Conservation (phyloP, 768 basidiomycete species). For the Gautieria morchelliformis region DNA sequence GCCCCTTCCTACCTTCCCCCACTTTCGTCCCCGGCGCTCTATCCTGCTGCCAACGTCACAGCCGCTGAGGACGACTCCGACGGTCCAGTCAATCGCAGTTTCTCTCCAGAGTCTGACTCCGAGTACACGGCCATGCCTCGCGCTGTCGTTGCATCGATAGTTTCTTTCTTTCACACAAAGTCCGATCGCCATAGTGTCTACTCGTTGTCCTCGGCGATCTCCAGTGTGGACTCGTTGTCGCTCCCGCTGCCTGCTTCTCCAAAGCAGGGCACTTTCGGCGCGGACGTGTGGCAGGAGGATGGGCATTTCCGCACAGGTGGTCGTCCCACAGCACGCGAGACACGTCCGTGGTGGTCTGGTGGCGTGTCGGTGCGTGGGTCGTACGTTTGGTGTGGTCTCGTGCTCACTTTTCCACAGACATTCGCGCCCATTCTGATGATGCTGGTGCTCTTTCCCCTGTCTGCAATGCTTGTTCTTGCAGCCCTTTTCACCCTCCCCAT, state of each 20-base stretch:
- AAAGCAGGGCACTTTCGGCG: slow-evolving; percentile 34
- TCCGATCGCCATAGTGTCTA: slow-evolving; percentile 14
- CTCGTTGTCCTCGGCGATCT: slow-evolving; percentile 32
- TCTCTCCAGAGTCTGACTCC: slow-evolving; percentile 5
- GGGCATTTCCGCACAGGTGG: slow-evolving; percentile 4
- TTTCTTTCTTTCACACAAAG: slow-evolving; percentile 36
- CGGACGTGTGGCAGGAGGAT: slow-evolving; percentile 14
- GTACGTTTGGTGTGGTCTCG: background rate
- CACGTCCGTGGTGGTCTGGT: slow-evolving; percentile 6
- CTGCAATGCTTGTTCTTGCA: slow-evolving; percentile 42
- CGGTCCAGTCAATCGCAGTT: slow-evolving; percentile 4
- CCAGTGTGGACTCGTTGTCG: slow-evolving; percentile 22
- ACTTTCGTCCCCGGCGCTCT: background rate
- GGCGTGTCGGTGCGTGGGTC: slow-evolving; percentile 1
- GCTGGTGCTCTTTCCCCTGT: slow-evolving; percentile 60
- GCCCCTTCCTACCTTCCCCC: background rate
- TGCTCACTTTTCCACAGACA: background rate
- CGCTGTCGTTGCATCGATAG: slow-evolving; percentile 42
- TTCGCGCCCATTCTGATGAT: slow-evolving; percentile 55
- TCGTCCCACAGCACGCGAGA: slow-evolving; percentile 2
- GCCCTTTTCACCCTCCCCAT: slow-evolving; percentile 52
- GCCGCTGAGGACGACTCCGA: slow-evolving; percentile 15
- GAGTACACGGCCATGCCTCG: slow-evolving; percentile 17
- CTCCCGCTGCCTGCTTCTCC: slow-evolving; percentile 50
- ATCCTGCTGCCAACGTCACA: slow-evolving; percentile 1